Conservation (phyloP, 1,284 basidiomycete genomes). For the Fistulinella cinereoalba region DNA sequence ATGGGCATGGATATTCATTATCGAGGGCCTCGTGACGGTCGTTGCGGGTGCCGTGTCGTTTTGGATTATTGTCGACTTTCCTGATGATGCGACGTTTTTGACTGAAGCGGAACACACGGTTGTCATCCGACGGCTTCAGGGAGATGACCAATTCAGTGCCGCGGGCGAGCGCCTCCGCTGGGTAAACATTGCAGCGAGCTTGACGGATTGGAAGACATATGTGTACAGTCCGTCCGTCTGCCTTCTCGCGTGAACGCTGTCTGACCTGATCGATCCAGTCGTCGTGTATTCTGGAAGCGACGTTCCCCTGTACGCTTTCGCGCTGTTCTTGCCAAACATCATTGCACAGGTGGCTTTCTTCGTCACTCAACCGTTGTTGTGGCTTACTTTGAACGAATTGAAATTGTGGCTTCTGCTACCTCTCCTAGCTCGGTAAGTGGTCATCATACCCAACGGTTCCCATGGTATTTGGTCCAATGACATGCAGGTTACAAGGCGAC, state of each 20-base stretch:
- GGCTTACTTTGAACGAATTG: background rate
- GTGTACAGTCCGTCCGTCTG: slow-evolving; percentile 54
- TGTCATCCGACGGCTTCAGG: slow-evolving; percentile 63
- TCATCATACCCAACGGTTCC: slow-evolving; percentile 14
- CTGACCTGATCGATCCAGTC: slow-evolving; percentile 37
- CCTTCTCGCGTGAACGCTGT: too few relatives aligned
- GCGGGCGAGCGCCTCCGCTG: slow-evolving; percentile 61
- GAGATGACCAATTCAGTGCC: slow-evolving; percentile 71
- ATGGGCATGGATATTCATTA: slow-evolving; percentile 74
- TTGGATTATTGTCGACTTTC: slow-evolving; percentile 81
- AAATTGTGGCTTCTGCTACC: background rate
- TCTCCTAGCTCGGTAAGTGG: slow-evolving; percentile 45
- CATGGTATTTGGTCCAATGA: slow-evolving; percentile 5
- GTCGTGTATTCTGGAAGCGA: slow-evolving; percentile 55
- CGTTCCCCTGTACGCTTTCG: slow-evolving; percentile 70
- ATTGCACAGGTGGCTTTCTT: slow-evolving; percentile 53
- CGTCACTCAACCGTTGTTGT: background rate
- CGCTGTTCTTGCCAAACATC: slow-evolving; percentile 70
- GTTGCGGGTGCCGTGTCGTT: slow-evolving; percentile 63
- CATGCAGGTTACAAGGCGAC: slow-evolving; percentile 61
- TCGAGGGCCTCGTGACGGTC: slow-evolving; percentile 66
- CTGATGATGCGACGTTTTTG: slow-evolving; percentile 75
- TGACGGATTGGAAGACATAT: slow-evolving; percentile 76
- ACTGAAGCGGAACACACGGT: slow-evolving; percentile 65
- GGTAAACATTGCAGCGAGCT: slow-evolving; percentile 60